These are phyloP conservation scores for Adansonia gregorii DNA, from an alignment of 441 rosid species.

Conservation along the genomic window DNA sequence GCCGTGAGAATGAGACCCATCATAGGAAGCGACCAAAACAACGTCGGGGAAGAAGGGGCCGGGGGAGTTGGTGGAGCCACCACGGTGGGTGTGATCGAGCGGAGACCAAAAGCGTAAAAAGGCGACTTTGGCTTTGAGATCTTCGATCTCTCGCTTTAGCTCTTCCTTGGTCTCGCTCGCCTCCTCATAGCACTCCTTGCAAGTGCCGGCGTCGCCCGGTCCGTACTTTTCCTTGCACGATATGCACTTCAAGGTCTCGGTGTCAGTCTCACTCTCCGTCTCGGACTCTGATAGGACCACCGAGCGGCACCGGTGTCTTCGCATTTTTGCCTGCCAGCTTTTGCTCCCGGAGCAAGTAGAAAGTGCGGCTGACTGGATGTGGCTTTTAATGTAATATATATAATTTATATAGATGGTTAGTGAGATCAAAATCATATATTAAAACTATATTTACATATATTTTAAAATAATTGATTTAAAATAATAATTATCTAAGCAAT, in stretches of 20 bases:
- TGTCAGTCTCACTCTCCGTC: conserved; percentile 41
- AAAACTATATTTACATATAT: too few species aligned
- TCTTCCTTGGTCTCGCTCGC: conserved; percentile 91
- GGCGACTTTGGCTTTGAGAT: conserved; percentile 68
- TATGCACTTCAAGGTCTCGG: conserved; percentile 63
- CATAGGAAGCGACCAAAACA: conserved; percentile 67
- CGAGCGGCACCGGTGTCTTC: conserved; percentile 18
- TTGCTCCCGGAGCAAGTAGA: too few species aligned
- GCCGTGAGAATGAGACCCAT: conserved; percentile 27
- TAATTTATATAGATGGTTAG: too few species aligned
- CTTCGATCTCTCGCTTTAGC: conserved; percentile 83
- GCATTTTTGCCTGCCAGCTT: background rate
- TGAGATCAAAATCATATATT: too few species aligned
- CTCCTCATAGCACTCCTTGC: conserved; percentile 90
- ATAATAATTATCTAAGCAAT: too few species aligned
- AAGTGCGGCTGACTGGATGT: too few species aligned
- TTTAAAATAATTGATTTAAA: too few species aligned
- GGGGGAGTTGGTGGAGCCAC: conserved; percentile 9
- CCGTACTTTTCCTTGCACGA: conserved; percentile 74
- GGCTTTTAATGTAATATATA: too few species aligned
- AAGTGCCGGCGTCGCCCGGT: conserved; percentile 71
- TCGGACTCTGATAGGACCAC: background rate
- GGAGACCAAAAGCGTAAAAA: conserved; percentile 69
- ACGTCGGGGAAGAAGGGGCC: conserved; percentile 64
- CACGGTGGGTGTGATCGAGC: conserved; percentile 40